Base-by-base conservation (phyloP, 768 basidiomycete species). In the Mycena amicta region DNA sequence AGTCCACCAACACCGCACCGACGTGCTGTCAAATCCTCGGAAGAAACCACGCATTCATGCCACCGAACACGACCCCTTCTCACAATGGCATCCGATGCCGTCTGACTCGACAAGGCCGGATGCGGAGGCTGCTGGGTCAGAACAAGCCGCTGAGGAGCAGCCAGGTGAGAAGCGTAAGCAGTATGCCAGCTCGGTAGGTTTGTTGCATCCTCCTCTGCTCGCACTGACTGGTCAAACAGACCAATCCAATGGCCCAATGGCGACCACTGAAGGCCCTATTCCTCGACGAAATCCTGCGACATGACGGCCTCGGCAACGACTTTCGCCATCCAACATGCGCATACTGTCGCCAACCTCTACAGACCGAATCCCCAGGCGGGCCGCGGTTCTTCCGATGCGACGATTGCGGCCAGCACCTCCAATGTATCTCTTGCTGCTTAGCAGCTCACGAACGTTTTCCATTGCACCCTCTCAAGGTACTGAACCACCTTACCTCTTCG, bases 231-330 rank as follows among this genome's bases (percentile, higher is more conserved):
- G n/a, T n/a, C n/a, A n/a, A n/a, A 13, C 25, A 55, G 53, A 20
- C 22, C 4, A 39, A 61, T 23, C 59, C 59, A 1, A 60, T 56
- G 55, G 33, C 52, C 4, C 30, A 33, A 4, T 61, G 55, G 55
- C 30, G 59, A 0, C 59, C 59, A 1, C 4, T 61, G 16, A 61
- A 52, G 23, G 31, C 5, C 1, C 15, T 20, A 1, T 61, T 61
- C 27, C 8, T 53, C 12, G 51, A 56, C 51, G 59, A 61, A 22
- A 12, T 53, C 23, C 5, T 53, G 11, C 50, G 55, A 1, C 59
- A 56, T 6, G 51, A 56, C 1, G 51, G 54, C 1, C 51, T 61
- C 2, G 59, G 55, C 1, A 46, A 61, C 23, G 50, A 56, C 4
- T 3, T 56, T 4, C 6, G 15, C 0, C 16, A 23, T 16, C 59